Evolutionary conservation across 2,329 filamentous ascomycete species (phyloP).

Genomic region (Cryoendolithus antarcticus): DNA sequence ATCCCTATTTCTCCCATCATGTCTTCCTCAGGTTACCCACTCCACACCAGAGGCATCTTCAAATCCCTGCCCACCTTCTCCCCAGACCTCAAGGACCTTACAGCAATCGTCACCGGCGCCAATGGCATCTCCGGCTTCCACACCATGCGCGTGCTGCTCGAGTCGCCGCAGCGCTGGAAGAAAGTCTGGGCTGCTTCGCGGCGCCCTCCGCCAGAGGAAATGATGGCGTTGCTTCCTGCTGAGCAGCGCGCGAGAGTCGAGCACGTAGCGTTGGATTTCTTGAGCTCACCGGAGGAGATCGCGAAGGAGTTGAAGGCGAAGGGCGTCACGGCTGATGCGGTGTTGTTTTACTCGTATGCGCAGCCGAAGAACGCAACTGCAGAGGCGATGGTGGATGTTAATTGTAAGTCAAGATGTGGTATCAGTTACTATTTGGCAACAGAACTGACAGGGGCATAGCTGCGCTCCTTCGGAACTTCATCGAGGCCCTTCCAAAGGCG

Average conservation of each 20-base stretch:
- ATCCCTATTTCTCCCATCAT: constrained; percentile 7
- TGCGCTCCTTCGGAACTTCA: constrained; percentile 38
- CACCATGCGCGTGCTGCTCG: constrained; percentile 37
- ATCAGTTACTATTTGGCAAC: constrained; percentile 21
- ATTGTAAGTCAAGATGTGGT: constrained; percentile 28
- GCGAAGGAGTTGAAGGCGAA: constrained; percentile 24
- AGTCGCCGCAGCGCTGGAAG: constrained; percentile 37
- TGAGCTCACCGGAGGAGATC: constrained; percentile 26
- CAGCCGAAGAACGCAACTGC: constrained; percentile 39
- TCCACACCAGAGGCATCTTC: constrained; percentile 32
- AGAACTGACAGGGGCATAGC: constrained; percentile 22
- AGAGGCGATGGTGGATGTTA: constrained; percentile 37
- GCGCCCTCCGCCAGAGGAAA: constrained; percentile 30
- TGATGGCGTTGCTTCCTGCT: constrained; percentile 25
- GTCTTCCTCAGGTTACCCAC: constrained; percentile 15
- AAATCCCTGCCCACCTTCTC: constrained; percentile 38
- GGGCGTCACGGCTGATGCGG: constrained; percentile 27
- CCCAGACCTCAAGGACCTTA: constrained; percentile 31
- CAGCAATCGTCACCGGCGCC: constrained; percentile 41
- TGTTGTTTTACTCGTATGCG: constrained; percentile 44
- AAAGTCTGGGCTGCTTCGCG: constrained; percentile 41
- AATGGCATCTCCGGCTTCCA: constrained; percentile 43
- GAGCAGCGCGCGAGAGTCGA: constrained; percentile 15
- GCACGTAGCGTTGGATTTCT: constrained; percentile 25
- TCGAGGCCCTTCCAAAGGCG: constrained; percentile 30